Conservation (phyloP, 768 basidiomycete genomes). For the Solioccasus polychromus region DNA sequence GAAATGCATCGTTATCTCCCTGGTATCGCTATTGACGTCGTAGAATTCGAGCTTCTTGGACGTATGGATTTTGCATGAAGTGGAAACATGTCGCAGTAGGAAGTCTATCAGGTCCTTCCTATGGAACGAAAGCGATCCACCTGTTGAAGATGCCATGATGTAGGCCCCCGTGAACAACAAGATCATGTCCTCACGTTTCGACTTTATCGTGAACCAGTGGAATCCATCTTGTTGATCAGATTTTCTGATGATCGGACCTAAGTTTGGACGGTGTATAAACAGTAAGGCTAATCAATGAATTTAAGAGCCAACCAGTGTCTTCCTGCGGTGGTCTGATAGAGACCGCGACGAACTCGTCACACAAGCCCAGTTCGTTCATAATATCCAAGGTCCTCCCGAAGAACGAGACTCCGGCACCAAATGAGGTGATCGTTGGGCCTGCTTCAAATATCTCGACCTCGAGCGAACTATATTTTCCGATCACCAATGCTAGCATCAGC, state of each 20-base stretch:
- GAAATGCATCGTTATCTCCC: slow-evolving; percentile 34
- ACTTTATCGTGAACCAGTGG: slow-evolving; percentile 21
- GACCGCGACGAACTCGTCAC: slow-evolving; percentile 28
- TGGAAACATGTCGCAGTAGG: slow-evolving; percentile 28
- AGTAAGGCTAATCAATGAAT: too few relatives aligned
- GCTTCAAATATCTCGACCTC: slow-evolving; percentile 43
- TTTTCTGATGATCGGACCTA: slow-evolving; percentile 29
- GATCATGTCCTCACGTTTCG: slow-evolving; percentile 20
- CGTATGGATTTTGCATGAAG: slow-evolving; percentile 30
- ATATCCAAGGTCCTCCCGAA: slow-evolving; percentile 47
- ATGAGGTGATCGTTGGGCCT: slow-evolving; percentile 35
- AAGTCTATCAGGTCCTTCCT: slow-evolving; percentile 36
- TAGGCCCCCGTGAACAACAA: background rate
- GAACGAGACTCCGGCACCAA: slow-evolving; percentile 45
- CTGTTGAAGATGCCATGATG: slow-evolving; percentile 20
- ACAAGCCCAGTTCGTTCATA: slow-evolving; percentile 38
- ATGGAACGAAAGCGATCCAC: slow-evolving; percentile 31
- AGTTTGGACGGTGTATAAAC: background rate
- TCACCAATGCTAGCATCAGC: slow-evolving; percentile 31
- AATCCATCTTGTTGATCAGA: slow-evolving; percentile 33
- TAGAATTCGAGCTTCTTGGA: slow-evolving; percentile 36
- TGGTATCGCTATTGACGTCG: slow-evolving; percentile 13
- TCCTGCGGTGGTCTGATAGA: slow-evolving; percentile 17
- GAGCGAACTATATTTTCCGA: slow-evolving; percentile 24
- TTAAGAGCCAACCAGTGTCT: slow-evolving; percentile 19